Conservation (phyloP, 2,329 filamentous ascomycete genomes). For the Dichotomopilus funicola region DNA sequence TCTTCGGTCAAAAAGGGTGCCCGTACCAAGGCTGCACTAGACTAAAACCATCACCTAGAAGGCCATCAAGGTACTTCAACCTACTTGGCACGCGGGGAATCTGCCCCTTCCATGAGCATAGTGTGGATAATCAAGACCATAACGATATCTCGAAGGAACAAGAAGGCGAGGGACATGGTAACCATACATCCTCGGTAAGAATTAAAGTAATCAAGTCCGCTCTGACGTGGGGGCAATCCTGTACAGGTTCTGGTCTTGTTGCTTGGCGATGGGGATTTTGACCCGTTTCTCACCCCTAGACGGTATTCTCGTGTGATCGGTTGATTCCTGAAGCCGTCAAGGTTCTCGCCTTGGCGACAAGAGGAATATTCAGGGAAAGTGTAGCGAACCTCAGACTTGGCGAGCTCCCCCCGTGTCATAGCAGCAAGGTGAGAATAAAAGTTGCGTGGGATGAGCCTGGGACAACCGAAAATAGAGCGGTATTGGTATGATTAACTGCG, state of each 20-base stretch:
- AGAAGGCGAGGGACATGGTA: neutral
- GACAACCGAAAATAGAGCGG: no score
- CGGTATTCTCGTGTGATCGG: neutral
- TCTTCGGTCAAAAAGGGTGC: neutral
- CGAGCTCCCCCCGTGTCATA: neutral
- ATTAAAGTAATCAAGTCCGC: neutral
- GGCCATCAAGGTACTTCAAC: slow-evolving; percentile 1
- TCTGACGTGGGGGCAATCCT: neutral
- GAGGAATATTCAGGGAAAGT: neutral
- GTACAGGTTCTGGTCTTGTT: neutral
- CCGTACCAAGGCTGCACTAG: neutral
- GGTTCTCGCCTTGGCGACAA: neutral
- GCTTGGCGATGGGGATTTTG: neutral
- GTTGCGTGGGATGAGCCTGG: no score
- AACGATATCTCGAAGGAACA: neutral
- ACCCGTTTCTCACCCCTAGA: neutral
- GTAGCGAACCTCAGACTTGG: neutral
- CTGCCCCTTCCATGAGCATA: neutral
- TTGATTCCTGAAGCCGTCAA: neutral
- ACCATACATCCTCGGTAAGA: neutral
- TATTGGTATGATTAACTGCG: no score
- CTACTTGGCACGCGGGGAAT: slow-evolving; percentile 1
- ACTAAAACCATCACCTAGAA: neutral
- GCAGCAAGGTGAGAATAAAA: neutral
- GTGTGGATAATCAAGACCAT: neutral